A percentile compares a stretch with the other conserved stretches of the same genome.
Evolutionary conservation across 805 yeast species (phyloP).

Genomic region (Scheffersomyces lignosus): DNA sequence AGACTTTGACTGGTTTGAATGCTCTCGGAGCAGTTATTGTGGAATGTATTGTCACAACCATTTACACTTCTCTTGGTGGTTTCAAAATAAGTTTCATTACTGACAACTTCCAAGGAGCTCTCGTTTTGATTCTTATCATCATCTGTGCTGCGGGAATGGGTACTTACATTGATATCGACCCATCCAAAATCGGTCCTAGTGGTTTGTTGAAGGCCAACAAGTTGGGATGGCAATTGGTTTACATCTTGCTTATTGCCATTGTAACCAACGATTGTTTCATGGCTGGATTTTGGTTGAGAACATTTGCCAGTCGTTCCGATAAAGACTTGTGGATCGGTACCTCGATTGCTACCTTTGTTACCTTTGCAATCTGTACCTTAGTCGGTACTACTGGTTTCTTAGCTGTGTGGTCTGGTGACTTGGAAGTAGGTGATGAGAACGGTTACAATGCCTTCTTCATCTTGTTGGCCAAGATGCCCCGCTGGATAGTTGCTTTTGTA

Average conservation of each 20-base stretch:
- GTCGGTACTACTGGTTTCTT: conserved; percentile 83
- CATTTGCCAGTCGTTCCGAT: conserved; percentile 83
- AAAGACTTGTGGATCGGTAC: conserved; percentile 76
- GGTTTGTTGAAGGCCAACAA: conserved; percentile 64
- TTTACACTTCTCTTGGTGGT: conserved; percentile 87
- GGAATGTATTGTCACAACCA: conserved; percentile 82
- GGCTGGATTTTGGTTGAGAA: conserved; percentile 92
- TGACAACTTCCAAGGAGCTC: conserved; percentile 79
- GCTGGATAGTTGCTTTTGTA: conserved; percentile 84
- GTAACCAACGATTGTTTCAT: conserved; percentile 87
- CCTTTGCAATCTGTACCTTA: conserved; percentile 62
- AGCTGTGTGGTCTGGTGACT: conserved; percentile 87
- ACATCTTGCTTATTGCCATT: conserved; percentile 82
- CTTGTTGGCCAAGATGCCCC: conserved; percentile 69
- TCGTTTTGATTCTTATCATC: conserved; percentile 65
- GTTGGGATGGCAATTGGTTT: conserved; percentile 87
- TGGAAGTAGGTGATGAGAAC: conserved; percentile 50
- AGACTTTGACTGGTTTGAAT: conserved; percentile 72
- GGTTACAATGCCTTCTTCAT: conserved; percentile 74
- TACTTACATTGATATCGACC: conserved; percentile 62
- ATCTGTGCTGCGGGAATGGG: conserved; percentile 82
- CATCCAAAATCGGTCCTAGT: conserved; percentile 60
- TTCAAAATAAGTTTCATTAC: conserved; percentile 86
- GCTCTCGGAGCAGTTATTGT: conserved; percentile 81
- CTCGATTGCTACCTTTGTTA: conserved; percentile 67